Base-by-base conservation (phyloP, 2,329 filamentous ascomycete genomes). In the Calonectria henricotiae region DNA sequence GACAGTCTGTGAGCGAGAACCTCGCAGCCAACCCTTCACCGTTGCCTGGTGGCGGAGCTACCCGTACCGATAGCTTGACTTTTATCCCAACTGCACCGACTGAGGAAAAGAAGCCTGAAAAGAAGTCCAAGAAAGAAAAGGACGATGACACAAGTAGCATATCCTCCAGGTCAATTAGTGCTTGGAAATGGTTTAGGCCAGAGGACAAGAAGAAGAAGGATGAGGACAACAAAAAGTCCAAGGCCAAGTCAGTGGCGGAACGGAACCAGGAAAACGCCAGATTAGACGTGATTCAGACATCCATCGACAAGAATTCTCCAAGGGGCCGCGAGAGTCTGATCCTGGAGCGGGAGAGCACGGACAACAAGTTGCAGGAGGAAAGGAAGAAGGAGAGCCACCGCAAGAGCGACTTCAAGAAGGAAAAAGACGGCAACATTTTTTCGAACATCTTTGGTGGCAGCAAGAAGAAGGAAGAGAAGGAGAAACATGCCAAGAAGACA, bases 371-470 rank as follows among this genome's bases (percentile, higher is more conserved):
- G 8, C 90, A 95, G 68, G 93, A 94, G 74, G 94, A 97, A 77
- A 89, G 93, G 51, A 96, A 92, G 82, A 97, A 96, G 80, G 92
- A 95, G 74, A 92, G 89, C 76, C 88, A 85, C 72, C 91, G 94
- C 51, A 96, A 95, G 79, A 89, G 90, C 5, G 92, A 92, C 37
- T 88, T 91, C 23, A 98, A 96, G 83, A 98, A 95, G 80, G 95
- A 98, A 75, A 98, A 97, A 79, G 94, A 98, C 71, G 92, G 95
- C 8, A 95, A 96, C 73, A 87, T 98, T n/a, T 95, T 99, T 75
- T 96, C 95, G 0, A 96, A 95, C 1, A 91, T 99, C 66, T 98
- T 99, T 79, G 94, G 95, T 17, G 93, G 94, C 47, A 89, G 92
- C 70, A 97, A 97, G 85, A 97, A 96, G 85, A 97, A 94, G 82